Percentiles rank a stretch among this genome's conserved stretches.
Evolutionary conservation across 2,329 filamentous ascomycete species (phyloP).

Genomic region (Botrytis porri): DNA sequence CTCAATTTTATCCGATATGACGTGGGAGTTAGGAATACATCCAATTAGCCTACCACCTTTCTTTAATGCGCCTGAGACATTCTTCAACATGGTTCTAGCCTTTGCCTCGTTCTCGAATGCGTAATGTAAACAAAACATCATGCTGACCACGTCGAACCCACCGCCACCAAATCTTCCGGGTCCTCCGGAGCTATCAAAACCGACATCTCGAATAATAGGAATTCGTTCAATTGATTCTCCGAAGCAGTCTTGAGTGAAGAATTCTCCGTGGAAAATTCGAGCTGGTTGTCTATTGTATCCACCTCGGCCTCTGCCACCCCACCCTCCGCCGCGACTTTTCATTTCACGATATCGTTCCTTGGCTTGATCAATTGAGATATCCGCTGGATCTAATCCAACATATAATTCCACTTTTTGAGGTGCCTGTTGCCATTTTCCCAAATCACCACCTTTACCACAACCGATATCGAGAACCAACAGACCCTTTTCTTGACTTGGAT

Average conservation of each 20-base stretch:
- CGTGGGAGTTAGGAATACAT: slow-evolving; percentile 94
- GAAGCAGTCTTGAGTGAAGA: slow-evolving; percentile 90
- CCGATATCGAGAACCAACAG: slow-evolving; percentile 89
- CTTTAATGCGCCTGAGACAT: slow-evolving; percentile 84
- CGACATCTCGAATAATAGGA: slow-evolving; percentile 78
- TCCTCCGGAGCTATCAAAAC: slow-evolving; percentile 67
- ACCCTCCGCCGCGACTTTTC: slow-evolving; percentile 55
- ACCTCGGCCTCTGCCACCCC: slow-evolving; percentile 52
- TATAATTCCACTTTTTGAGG: slow-evolving; percentile 91
- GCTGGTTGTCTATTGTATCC: slow-evolving; percentile 48
- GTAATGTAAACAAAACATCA: slow-evolving; percentile 99
- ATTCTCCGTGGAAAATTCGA: slow-evolving; percentile 77
- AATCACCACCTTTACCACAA: slow-evolving; percentile 92
- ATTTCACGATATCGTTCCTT: slow-evolving; percentile 77
- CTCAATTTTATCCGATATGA: slow-evolving; percentile 76
- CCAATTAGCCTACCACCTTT: slow-evolving; percentile 95
- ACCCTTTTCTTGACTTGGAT: slow-evolving; percentile 44
- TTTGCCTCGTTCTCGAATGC: slow-evolving; percentile 92
- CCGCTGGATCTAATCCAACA: slow-evolving; percentile 89
- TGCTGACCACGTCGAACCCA: slow-evolving; percentile 93
- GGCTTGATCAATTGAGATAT: slow-evolving; percentile 88
- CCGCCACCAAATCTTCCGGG: slow-evolving; percentile 68
- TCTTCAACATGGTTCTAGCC: slow-evolving; percentile 86
- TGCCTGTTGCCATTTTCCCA: slow-evolving; percentile 94
- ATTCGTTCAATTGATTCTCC: slow-evolving; percentile 79